Base-by-base conservation (phyloP, 2,329 filamentous ascomycete species). In the Ceratocystis destructans region DNA sequence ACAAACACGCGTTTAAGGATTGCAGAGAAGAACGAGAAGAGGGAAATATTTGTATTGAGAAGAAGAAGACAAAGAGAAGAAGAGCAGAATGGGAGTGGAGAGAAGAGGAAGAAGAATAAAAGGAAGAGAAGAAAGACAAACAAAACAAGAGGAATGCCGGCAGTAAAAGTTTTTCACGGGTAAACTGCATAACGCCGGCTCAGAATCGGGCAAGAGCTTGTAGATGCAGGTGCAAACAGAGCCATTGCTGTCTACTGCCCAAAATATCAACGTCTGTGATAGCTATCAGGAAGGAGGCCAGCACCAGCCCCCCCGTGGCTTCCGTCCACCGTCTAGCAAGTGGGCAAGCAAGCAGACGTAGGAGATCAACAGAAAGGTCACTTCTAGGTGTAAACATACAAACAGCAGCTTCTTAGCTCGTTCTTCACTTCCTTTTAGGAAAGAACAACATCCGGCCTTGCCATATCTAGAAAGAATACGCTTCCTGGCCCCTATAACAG, bases 61-160 rank as follows among this genome's bases (percentile, higher is more conserved):
- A 62, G 31, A 44, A 31, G 37, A 62, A 62, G n/a, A 45, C 5
- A 41, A 46, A 62, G 55, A 61, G 55, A 61, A 28, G 31, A 12
- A n/a, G 22, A n/a, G 22, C 22, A 61, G 5, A n/a, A 31, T 61
- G 55, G 3, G 37, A 41, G 37, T 41, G 37, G 3, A 15, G 37
- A 41, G 31, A 15, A 41, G 57, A 20, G 22, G 17, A 33, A n/a
- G 28, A 61, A 61, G 55, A 50, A 50, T 33, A 41, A 45, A 25
- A 61, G 17, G 37, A 44, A 44, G 28, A 20, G 44, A 44, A 44
- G n/a, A 59, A 17, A 59, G 17, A 57, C n/a, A 33, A 33, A 33
- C 25, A 37, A 59, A 10, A 12, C 15, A 59, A 37, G 17, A 59
- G 55, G 17, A 59, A 37, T 8, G n/a, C 15, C 28, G 17, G 28